Conservation (phyloP, 371 early-diverging fungal species). For the Neoconidiobolus thromboides region DNA sequence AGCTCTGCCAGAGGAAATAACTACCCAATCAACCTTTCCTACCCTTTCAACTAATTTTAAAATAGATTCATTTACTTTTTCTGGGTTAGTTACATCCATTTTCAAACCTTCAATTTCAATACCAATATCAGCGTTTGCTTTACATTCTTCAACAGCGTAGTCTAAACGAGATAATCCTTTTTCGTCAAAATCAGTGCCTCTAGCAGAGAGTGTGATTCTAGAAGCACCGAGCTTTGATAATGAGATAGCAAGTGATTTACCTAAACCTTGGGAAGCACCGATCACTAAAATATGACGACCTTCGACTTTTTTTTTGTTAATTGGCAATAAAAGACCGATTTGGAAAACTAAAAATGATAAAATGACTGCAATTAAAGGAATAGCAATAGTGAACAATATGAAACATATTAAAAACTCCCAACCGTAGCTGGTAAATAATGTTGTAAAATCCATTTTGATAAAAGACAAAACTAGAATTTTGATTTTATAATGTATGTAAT, state of each 20-base stretch:
- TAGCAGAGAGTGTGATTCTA: neutral
- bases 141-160: slow-evolving; percentile 1
- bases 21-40: slow-evolving; percentile 4
- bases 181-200: neutral
- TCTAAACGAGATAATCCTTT: neutral
- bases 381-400: too few relatives aligned
- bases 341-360: too few relatives aligned
- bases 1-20: neutral
- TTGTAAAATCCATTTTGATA: too few relatives aligned
- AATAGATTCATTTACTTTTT: neutral
- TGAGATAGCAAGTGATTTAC: neutral
- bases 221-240: neutral
- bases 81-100: neutral
- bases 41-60: neutral
- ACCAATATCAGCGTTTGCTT: neutral
- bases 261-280: slow-evolving; percentile 2
- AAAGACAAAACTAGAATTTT: too few relatives aligned
- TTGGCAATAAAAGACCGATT: neutral
- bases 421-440: too few relatives aligned
- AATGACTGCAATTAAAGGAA: too few relatives aligned
- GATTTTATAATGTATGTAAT: too few relatives aligned
- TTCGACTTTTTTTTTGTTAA: neutral
- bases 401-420: too few relatives aligned
- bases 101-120: neutral
- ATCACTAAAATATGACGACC: slow-evolving; percentile 3